phyloP scores from a whole-genome alignment of 2,329 filamentous ascomycete genomes.

The Pleomassaria siparia region DNA sequence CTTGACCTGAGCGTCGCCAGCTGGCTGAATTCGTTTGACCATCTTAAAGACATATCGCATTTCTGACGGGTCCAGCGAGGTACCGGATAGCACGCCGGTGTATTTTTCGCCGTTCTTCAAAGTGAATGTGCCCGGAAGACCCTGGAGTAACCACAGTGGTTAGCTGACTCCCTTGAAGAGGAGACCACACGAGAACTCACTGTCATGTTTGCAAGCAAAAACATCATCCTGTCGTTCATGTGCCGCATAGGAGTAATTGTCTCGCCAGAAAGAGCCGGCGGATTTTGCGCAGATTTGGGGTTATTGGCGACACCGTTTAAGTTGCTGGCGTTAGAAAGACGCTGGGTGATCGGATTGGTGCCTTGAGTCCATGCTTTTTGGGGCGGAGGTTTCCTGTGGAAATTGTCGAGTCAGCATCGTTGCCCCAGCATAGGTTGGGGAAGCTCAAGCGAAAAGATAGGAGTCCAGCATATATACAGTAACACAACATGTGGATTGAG shows the following conservation, averaged over 20 bases:
- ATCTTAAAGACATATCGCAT: conserved; percentile 65
- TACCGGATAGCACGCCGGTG: conserved; percentile 62
- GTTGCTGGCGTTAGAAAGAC: conserved; percentile 47
- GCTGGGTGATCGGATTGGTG: conserved; percentile 63
- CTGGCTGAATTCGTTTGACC: conserved; percentile 56
- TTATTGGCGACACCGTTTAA: conserved; percentile 56
- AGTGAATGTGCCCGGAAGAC: conserved; percentile 57
- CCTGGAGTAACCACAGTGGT: conserved; percentile 44
- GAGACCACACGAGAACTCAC: conserved; percentile 46
- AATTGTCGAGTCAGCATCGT: conserved; percentile 28
- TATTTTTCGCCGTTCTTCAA: conserved; percentile 63
- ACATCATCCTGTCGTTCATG: conserved; percentile 61
- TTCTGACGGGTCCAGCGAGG: conserved; percentile 54
- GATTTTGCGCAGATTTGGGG: conserved; percentile 46
- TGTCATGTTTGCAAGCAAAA: conserved; percentile 60
- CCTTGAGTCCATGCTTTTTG: conserved; percentile 64
- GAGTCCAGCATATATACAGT: conserved; percentile 5
- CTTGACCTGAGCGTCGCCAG: conserved; percentile 48
- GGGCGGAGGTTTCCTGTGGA: conserved; percentile 51
- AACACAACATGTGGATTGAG: conserved; percentile 11
- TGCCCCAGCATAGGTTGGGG: conserved; percentile 6
- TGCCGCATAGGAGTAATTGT: conserved; percentile 58
- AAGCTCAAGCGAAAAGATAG: conserved; percentile 6
- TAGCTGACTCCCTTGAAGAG: neutral
- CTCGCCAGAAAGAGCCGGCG: conserved; percentile 46